These are phyloP conservation scores for Stephania yunnanensis DNA, from an alignment of 164 flowering plant genomes.

Conservation along the genomic window DNA sequence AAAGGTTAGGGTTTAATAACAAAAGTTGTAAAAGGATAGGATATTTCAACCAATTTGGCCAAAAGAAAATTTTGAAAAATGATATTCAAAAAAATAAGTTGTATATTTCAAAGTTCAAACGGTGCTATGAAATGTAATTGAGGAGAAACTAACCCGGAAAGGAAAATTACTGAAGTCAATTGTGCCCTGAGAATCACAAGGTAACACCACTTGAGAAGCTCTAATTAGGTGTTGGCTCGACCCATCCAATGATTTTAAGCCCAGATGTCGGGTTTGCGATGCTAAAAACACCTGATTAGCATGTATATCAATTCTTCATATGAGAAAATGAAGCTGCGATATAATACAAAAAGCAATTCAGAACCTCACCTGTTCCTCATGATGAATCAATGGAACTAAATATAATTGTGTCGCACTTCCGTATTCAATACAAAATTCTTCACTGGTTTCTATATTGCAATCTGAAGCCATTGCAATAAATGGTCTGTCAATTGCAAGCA, in stretches of 20 bases:
- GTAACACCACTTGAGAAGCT: slow-evolving; percentile 84
- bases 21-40: no score
- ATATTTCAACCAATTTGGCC: not conserved
- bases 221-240: slow-evolving; percentile 46
- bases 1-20: no score
- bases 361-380: slow-evolving; percentile 66
- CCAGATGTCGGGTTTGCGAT: slow-evolving; percentile 53
- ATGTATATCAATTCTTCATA: slow-evolving; percentile 10
- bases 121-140: not conserved
- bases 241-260: slow-evolving; percentile 42
- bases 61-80: not conserved
- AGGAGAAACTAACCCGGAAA: slow-evolving; percentile 54
- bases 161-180: slow-evolving; percentile 91
- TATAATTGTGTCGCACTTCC: slow-evolving; percentile 89
- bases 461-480: slow-evolving; percentile 54
- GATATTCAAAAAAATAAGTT: not conserved
- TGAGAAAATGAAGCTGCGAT: not conserved
- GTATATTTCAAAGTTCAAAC: not conserved
- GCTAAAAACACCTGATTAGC: slow-evolving; percentile 52
- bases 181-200: slow-evolving; percentile 83
- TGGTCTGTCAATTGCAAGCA: slow-evolving; percentile 89
- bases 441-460: slow-evolving; percentile 33
- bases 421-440: slow-evolving; percentile 80
- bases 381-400: slow-evolving; percentile 70
- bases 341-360: not conserved